Conservation (phyloP, 1,139 yeast species). For the Kurtzmaniella quercitrusa region DNA sequence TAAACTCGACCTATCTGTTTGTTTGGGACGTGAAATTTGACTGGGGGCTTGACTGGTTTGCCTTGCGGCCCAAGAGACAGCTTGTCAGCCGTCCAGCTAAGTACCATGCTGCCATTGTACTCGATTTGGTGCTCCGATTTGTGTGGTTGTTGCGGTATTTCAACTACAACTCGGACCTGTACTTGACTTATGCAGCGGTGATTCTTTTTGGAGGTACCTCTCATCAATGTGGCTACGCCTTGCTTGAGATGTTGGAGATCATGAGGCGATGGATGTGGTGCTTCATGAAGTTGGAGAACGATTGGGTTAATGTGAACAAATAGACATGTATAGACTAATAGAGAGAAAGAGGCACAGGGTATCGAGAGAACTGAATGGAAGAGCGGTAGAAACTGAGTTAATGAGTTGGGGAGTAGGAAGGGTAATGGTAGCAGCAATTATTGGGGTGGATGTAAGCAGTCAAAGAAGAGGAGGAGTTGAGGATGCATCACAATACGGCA, state of each 20-base stretch:
- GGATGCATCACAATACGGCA: too few relatives aligned
- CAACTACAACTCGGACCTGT: conserved; percentile 15
- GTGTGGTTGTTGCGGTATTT: conserved; percentile 66
- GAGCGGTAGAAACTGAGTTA: neutral
- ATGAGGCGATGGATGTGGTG: conserved; percentile 88
- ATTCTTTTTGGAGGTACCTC: conserved; percentile 43
- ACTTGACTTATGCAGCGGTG: conserved; percentile 9
- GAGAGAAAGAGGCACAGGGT: conserved; percentile 4
- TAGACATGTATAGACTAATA: conserved; percentile 3
- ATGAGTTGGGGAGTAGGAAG: too few relatives aligned
- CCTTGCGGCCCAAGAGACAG: conserved; percentile 21
- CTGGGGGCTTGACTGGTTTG: conserved; percentile 72
- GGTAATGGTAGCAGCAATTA: too few relatives aligned
- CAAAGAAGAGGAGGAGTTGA: too few relatives aligned
- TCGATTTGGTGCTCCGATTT: conserved; percentile 65
- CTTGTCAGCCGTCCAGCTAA: conserved; percentile 24
- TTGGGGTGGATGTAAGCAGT: too few relatives aligned
- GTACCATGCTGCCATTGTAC: conserved; percentile 51
- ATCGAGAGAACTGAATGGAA: neutral
- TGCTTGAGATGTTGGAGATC: conserved; percentile 69
- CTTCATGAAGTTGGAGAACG: conserved; percentile 76
- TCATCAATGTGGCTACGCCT: conserved; percentile 56
- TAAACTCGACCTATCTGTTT: conserved; percentile 75
- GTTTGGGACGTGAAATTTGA: conserved; percentile 88
- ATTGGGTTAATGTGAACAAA: conserved; percentile 41